These are phyloP conservation scores for Fusarium bulbicola DNA, from an alignment of 2,329 filamentous ascomycete species.

Conservation along the genomic window DNA sequence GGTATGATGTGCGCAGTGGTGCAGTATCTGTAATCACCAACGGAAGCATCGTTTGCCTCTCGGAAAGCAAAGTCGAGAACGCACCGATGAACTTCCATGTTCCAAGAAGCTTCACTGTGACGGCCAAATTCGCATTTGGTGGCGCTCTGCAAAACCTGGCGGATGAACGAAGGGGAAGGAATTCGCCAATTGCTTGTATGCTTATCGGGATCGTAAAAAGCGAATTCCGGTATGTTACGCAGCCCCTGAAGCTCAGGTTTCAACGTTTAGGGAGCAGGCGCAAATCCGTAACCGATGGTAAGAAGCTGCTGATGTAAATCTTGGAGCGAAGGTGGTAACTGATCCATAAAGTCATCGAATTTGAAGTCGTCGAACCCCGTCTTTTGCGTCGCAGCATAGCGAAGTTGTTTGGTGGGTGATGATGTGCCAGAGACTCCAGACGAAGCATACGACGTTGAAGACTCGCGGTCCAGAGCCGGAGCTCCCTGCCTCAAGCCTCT, in stretches of 20 bases:
- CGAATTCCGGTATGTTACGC: background rate
- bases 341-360: background rate
- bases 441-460: background rate
- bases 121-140: background rate
- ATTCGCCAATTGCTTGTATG: background rate
- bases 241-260: background rate
- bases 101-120: background rate
- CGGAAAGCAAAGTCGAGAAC: background rate
- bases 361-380: background rate
- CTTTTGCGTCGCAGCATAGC: background rate
- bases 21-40: background rate
- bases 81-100: background rate
- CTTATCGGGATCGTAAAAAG: background rate
- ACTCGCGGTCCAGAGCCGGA: background rate
- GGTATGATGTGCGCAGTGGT: background rate
- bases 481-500: background rate
- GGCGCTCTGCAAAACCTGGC: background rate
- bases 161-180: background rate
- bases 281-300: background rate
- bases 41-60: background rate
- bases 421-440: background rate
- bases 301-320: background rate
- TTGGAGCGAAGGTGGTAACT: background rate
- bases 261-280: background rate
- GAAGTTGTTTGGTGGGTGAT: background rate